Conservation (phyloP, 176 grass and related monocot species). For the Saccharum officinarum region DNA sequence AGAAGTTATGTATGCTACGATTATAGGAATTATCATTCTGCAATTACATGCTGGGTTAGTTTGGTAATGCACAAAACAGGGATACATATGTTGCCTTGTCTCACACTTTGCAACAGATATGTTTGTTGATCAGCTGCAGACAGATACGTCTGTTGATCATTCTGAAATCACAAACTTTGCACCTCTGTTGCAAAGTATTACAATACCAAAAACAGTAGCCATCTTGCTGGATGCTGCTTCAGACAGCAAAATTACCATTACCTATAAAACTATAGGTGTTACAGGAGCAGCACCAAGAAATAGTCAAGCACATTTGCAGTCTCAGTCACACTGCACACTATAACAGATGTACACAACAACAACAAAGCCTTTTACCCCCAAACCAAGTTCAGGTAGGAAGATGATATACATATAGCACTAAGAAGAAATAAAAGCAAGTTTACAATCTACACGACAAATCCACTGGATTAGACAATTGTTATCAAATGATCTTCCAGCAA, state of each 20-base stretch:
- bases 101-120: not conserved
- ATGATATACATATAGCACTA: not conserved
- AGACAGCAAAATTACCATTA: not conserved
- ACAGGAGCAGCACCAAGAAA: not conserved
- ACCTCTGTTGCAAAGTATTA: not conserved
- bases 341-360: not conserved
- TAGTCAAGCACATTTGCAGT: not conserved
- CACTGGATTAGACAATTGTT: not conserved
- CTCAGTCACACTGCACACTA: not conserved
- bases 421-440: not conserved
- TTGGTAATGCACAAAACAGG: not conserved
- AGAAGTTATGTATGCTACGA: not conserved
- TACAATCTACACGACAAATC: not conserved
- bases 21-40: not conserved
- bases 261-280: not conserved
- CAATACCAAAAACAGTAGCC: constrained; percentile 7
- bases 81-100: not conserved
- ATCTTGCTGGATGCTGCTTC: not conserved
- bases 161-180: not conserved
- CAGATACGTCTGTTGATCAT: not conserved
- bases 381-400: not conserved
- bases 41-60: constrained; percentile 3
- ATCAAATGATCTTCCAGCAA: constrained; percentile 20
- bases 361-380: not conserved
- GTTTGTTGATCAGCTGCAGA: not conserved